Conservation (phyloP, 2,329 filamentous ascomycete species). For the Alternaria gansuensis region DNA sequence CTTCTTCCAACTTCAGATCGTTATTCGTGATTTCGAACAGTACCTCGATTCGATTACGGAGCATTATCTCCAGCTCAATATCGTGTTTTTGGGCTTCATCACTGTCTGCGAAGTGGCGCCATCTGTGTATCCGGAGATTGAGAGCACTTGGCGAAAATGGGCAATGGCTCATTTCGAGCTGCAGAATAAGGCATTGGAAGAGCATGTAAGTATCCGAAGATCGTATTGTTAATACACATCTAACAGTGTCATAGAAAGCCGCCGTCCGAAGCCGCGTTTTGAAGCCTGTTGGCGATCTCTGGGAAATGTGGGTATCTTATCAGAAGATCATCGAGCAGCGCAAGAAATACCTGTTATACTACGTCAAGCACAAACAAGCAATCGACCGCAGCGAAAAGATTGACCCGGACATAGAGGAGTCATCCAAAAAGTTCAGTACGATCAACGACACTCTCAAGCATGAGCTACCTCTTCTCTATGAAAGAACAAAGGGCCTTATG, state of each 20-base stretch:
- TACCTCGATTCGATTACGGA: slow-evolving; percentile 83
- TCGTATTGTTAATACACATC: slow-evolving; percentile 13
- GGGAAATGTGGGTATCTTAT: slow-evolving; percentile 82
- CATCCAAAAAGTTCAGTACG: slow-evolving; percentile 87
- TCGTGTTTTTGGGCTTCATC: slow-evolving; percentile 83
- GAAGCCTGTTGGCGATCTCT: slow-evolving; percentile 79
- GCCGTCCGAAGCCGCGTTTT: slow-evolving; percentile 84
- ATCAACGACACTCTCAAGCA: slow-evolving; percentile 93
- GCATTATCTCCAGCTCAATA: slow-evolving; percentile 83
- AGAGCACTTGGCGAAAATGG: slow-evolving; percentile 94
- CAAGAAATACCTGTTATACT: slow-evolving; percentile 90
- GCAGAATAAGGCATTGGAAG: slow-evolving; percentile 80
- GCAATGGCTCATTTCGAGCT: slow-evolving; percentile 88
- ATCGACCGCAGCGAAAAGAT: slow-evolving; percentile 83
- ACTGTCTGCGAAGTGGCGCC: slow-evolving; percentile 75
- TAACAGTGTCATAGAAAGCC: slow-evolving; percentile 56
- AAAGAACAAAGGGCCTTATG: slow-evolving; percentile 81
- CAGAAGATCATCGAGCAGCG: slow-evolving; percentile 93
- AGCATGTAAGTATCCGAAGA: slow-evolving; percentile 70
- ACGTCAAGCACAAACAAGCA: slow-evolving; percentile 79
- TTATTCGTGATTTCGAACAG: slow-evolving; percentile 91
- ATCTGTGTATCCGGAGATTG: slow-evolving; percentile 74
- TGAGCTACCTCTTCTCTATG: slow-evolving; percentile 85
- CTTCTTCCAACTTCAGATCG: slow-evolving; percentile 89
- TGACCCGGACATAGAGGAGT: slow-evolving; percentile 83